These are phyloP conservation scores for Chaetomiaceae sp. DNA, from an alignment of 2,329 filamentous ascomycete genomes.

Conservation along the genomic window DNA sequence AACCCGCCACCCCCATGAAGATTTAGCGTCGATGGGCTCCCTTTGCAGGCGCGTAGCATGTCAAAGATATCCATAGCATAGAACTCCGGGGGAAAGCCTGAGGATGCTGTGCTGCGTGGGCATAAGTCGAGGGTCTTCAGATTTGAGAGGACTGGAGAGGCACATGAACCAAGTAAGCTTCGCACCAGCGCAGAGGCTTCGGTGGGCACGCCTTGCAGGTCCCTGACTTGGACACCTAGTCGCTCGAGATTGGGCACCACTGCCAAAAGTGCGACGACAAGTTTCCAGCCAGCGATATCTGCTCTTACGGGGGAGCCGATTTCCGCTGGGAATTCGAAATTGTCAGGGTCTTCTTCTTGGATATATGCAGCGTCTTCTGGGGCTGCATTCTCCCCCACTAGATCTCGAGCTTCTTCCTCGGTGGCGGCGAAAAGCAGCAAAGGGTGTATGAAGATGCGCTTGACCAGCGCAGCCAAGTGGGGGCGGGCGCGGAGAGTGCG, in stretches of 20 bases:
- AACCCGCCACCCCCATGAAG: not conserved
- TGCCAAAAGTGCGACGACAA: not conserved
- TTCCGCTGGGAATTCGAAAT: not conserved
- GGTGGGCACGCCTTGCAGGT: not conserved
- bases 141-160: not conserved
- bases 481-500: slow-evolving; percentile 19
- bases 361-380: too few relatives aligned
- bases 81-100: not conserved
- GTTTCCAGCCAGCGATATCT: not conserved
- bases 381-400: not conserved
- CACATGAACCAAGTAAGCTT: not conserved
- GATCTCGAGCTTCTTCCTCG: not conserved
- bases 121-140: not conserved
- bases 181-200: not conserved
- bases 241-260: not conserved
- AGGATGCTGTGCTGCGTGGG: not conserved
- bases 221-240: not conserved
- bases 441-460: slow-evolving; percentile 1
- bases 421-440: not conserved
- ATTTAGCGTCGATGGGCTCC: not conserved
- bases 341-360: too few relatives aligned
- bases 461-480: slow-evolving; percentile 19
- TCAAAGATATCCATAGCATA: not conserved
- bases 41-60: not conserved
- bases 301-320: not conserved